Evolutionary conservation across 352 stramenopile species (phyloP).

Genomic region (Globisporangium alternatum): DNA sequence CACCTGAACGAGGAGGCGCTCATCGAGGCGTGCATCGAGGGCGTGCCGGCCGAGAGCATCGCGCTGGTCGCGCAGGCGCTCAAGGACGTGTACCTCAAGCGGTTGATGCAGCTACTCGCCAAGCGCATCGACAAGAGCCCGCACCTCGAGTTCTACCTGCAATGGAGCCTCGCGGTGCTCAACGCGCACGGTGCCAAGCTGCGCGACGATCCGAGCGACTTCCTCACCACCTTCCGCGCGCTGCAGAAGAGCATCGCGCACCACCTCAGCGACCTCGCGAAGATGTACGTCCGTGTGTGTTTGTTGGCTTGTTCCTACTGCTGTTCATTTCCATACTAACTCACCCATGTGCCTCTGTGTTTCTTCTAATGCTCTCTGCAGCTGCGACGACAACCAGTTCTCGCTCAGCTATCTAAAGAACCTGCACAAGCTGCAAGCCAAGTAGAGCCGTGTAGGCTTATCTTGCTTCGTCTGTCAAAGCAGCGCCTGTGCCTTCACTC

Average conservation of each 20-base stretch:
- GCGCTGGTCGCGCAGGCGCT: constrained; percentile 89
- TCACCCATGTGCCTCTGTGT: constrained; percentile 17
- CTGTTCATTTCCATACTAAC: constrained; percentile 7
- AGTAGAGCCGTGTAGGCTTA: background rate
- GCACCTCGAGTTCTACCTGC: constrained; percentile 98
- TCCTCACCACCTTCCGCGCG: constrained; percentile 78
- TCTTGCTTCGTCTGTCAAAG: background rate
- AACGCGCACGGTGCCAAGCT: constrained; percentile 91
- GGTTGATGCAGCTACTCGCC: constrained; percentile 91
- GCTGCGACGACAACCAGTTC: constrained; percentile 90
- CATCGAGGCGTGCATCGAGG: constrained; percentile 91
- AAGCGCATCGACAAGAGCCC: constrained; percentile 91
- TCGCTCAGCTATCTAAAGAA: constrained; percentile 83
- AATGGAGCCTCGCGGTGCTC: constrained; percentile 94
- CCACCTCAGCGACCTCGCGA: constrained; percentile 82
- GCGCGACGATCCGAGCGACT: constrained; percentile 71
- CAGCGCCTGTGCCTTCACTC: background rate
- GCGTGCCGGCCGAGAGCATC: constrained; percentile 88
- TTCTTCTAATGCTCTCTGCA: constrained; percentile 21
- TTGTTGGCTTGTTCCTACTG: background rate
- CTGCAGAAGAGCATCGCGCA: constrained; percentile 85
- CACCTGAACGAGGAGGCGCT: constrained; percentile 96
- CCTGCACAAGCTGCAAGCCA: constrained; percentile 49
- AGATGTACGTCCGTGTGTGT: constrained; percentile 58
- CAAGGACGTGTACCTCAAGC: constrained; percentile 89